phyloP scores from a whole-genome alignment of 345 rosid species.

The Passiflora organensis region DNA sequence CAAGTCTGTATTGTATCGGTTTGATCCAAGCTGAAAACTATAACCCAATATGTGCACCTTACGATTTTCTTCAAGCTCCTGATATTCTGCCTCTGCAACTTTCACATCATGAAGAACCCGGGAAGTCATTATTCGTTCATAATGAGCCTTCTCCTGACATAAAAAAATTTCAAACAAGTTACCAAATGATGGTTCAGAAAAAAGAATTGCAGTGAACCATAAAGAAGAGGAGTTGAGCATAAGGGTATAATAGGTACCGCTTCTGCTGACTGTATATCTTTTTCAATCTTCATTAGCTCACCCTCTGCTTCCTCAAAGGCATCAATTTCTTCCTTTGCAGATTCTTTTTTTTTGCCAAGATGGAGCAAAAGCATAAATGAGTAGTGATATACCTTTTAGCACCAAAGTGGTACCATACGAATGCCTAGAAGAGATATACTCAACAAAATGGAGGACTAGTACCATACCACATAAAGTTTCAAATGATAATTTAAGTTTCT shows the following conservation, averaged over 20 bases:
- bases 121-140: conserved; percentile 63
- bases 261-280: conserved; percentile 50
- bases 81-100: conserved; percentile 52
- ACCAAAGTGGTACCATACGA: not conserved
- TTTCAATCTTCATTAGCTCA: conserved; percentile 67
- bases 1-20: not conserved
- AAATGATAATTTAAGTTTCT: conserved; percentile 48
- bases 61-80: conserved; percentile 50
- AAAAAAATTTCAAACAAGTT: conserved; percentile 19
- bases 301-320: conserved; percentile 73
- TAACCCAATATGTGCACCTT: conserved; percentile 34
- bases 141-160: conserved; percentile 67
- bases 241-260: conserved; percentile 31
- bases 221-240: conserved; percentile 5
- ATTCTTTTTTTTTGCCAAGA: conserved; percentile 22
- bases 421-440: not conserved
- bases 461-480: conserved; percentile 66
- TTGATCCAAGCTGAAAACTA: not conserved
- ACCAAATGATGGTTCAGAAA: conserved; percentile 4
- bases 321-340: conserved; percentile 65
- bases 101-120: conserved; percentile 70
- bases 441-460: not conserved
- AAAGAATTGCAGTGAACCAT: conserved; percentile 7
- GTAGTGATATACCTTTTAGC: not conserved
- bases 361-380: not conserved